These are phyloP conservation scores for Ceratonia siliqua DNA, from an alignment of 306 rosid genomes.

Conservation along the genomic window DNA sequence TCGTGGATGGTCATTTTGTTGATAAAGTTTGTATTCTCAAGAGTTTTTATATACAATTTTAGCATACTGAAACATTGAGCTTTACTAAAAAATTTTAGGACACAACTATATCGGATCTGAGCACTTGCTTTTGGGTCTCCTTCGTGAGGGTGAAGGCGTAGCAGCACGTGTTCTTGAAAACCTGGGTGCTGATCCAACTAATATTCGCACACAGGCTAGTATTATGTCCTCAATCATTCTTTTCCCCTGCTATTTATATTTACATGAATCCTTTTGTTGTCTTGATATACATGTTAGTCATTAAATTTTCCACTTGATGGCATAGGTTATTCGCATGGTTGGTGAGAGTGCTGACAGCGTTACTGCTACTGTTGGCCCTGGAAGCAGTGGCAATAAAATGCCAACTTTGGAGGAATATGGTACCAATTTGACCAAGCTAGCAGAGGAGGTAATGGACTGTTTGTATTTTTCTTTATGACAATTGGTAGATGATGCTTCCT, in stretches of 20 bases:
- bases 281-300: not conserved
- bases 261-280: not conserved
- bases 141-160: constrained; percentile 97
- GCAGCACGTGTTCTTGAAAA: constrained; percentile 98
- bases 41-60: not conserved
- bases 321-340: constrained; percentile 88
- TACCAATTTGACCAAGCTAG: constrained; percentile 92
- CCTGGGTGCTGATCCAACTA: constrained; percentile 92
- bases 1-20: not conserved
- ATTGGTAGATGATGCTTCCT: constrained; percentile 14
- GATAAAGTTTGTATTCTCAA: not conserved
- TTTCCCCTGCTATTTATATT: not conserved
- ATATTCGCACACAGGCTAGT: constrained; percentile 88
- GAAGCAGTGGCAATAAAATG: constrained; percentile 73
- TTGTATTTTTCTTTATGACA: not conserved
- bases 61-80: not conserved
- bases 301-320: constrained; percentile 7
- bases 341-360: constrained; percentile 89
- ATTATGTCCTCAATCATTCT: not conserved
- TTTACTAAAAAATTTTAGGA: constrained; percentile 48
- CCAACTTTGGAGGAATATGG: constrained; percentile 93
- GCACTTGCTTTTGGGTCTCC: constrained; percentile 96
- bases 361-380: constrained; percentile 73
- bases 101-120: constrained; percentile 96
- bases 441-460: constrained; percentile 70